Base-by-base conservation (phyloP, 202 grass and related monocot species). In the Hordeum pubiflorum region DNA sequence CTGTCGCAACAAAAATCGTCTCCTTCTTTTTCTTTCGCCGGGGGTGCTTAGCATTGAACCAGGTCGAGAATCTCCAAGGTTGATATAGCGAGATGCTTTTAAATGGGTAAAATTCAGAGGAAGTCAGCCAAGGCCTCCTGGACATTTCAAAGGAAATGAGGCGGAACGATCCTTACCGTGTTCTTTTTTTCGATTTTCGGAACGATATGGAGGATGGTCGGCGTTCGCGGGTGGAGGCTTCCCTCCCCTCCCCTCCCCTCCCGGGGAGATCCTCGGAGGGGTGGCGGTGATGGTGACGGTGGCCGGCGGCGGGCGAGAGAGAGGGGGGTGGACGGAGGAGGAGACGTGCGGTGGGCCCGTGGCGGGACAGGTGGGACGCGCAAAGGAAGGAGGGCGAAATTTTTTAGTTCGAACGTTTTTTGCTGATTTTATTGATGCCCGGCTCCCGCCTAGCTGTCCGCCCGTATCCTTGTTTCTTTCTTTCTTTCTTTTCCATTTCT, bases 281-380 rank as follows among this genome's bases (percentile, higher is more conserved):
- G 46, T 2, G 21, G 46, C 15, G 7, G 54, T 15, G 76, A 44
- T 6, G 46, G 38, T 39, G 71, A 55, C 14, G 76, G 76, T 18
- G 58, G 64, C 70, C 78, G 82, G 36, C 81, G 78, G 72, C 77
- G 60, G 66, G 76, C 58, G 40, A 54, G 11, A 80, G 40, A 11
- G 43, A 55, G 72, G 22, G 21, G 63, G 41, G 64, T 14, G 44
- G 63, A 21, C n/a, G 48, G 24, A 27, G 18, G 34, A 32, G 78
- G 65, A 66, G 73, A 82, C 78, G 85, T 78, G 89, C 40, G 75
- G 69, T 83, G 83, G 86, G 80, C 75, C 83, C 79, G 39, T 63
- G 31, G 7, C 39, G 75, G 75, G 77, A 82, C 80, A 82, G 86
- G 63, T 78, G 75, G 83, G 83, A 86, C 80, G 80, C 77, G 80